Base-by-base conservation (phyloP, 441 rosid genomes). In the Euphorbia celastroides region DNA sequence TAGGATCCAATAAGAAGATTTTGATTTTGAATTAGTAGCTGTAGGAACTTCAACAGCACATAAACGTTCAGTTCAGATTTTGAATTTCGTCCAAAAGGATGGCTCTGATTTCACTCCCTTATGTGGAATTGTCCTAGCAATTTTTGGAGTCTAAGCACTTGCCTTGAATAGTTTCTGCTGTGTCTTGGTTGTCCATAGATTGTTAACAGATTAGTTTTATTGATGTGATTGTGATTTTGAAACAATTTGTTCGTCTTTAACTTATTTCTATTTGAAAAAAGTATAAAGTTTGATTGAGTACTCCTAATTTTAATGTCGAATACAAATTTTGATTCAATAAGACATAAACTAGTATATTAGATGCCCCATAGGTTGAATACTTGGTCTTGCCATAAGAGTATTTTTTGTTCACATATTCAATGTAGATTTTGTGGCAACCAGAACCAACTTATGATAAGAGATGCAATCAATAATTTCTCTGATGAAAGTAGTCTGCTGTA, bases 51-150 rank as follows among this genome's bases (percentile, higher is more conserved):
- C 41, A 5, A 36, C 41, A 4, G 41, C 41, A 10, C 41, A 5
- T 9, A 42, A 42, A 42, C 48, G 13, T 42, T 16, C 48, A 12
- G 48, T 42, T 16, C 48, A 42, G 48, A 42, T 42, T 75, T 86
- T 73, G 85, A 88, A 65, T 88, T 88, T 64, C 80, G 74, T 34
- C 51, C 81, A 44, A 76, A 42, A 42, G 48, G 48, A 9, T 42
- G 5, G 48, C 48, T 42, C 2, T 42, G 12, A 42, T 42, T 42
- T 42, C 5, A 36, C 5, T 36, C 10, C 41, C 41, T 36, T 10
- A 36, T 36, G 41, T 10, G 38, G 38, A 9, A 34, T 34, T 9
- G 5, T 16, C 51, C n/a, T 46, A n/a, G 4, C 51, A 46, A 46
- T 5, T 7, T 46, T 20, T 46, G 19, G 51, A 46, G 19, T 46